phyloP scores from a whole-genome alignment of 495 filamentous ascomycete genomes.

The Tuber indicum region DNA sequence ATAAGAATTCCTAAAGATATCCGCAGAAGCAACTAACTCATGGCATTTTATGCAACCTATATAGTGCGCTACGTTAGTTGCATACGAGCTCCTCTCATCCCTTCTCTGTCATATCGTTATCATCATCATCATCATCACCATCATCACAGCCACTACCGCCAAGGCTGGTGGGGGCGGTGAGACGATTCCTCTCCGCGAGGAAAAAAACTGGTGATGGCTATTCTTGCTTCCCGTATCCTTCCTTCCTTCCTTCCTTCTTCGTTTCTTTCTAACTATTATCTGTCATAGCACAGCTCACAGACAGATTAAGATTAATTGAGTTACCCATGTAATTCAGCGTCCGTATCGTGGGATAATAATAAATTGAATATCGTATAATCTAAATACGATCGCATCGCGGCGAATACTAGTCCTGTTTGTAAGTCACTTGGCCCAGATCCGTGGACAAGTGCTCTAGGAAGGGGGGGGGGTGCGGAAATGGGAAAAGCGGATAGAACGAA shows the following conservation, averaged over 20 bases:
- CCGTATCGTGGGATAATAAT: not conserved
- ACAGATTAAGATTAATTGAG: not conserved
- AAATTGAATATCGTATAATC: not conserved
- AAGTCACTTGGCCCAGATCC: not conserved
- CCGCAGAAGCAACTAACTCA: not conserved
- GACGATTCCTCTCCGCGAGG: not conserved
- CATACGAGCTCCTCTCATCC: not conserved
- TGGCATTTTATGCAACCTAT: not conserved
- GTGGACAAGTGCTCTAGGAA: not conserved
- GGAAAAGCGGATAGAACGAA: not conserved
- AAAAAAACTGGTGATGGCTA: not conserved
- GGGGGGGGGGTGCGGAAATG: not conserved
- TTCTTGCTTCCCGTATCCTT: not conserved
- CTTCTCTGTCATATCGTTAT: not conserved
- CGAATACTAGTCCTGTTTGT: not conserved
- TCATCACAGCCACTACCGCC: not conserved
- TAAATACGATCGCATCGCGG: not conserved
- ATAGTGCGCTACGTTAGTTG: not conserved
- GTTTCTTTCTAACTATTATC: not conserved
- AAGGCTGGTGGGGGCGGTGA: not conserved
- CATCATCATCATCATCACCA: not conserved
- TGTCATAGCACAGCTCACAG: not conserved
- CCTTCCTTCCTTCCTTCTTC: not conserved
- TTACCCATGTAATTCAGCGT: not conserved
- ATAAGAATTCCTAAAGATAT: not conserved